Conservation (phyloP, 139 green algal genomes). For the Chlamydomonas asymmetrica region DNA sequence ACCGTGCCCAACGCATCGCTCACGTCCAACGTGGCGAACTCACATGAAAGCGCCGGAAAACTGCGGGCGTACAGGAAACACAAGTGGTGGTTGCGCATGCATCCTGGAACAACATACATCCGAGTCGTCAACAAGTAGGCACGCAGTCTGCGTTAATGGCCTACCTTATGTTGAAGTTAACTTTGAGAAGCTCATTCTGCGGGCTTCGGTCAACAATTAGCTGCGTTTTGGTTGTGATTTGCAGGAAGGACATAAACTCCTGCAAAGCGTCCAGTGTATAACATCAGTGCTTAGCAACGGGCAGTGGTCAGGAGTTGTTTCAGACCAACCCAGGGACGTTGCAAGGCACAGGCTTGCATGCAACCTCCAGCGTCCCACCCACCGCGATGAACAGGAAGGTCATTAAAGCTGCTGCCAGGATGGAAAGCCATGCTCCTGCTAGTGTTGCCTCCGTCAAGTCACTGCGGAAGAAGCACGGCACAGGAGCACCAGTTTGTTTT, state of each 20-base stretch:
- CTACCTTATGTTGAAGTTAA: constrained; percentile 97
- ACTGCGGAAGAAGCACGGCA: constrained; percentile 46
- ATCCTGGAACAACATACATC: not conserved
- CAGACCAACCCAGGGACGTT: not conserved
- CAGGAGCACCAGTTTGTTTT: not conserved
- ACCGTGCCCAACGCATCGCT: constrained; percentile 91
- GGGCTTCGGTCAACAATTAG: constrained; percentile 89
- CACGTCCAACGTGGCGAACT: constrained; percentile 96
- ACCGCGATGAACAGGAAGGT: constrained; percentile 81
- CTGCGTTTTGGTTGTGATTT: constrained; percentile 59
- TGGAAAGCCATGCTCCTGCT: constrained; percentile 84
- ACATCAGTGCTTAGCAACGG: not conserved
- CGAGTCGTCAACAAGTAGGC: not conserved
- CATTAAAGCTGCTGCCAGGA: constrained; percentile 85
- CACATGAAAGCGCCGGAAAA: constrained; percentile 90
- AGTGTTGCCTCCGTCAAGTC: constrained; percentile 95
- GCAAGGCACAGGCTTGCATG: not conserved
- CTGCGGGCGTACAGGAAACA: constrained; percentile 41
- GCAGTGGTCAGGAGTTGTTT: not conserved
- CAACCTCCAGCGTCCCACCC: constrained; percentile 18
- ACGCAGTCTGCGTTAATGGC: not conserved
- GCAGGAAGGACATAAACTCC: constrained; percentile 85
- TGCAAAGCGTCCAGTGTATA: constrained; percentile 42
- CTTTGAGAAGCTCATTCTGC: constrained; percentile 89
- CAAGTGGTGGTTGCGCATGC: not conserved